These are phyloP conservation scores for Amniculicola lignicola DNA, from an alignment of 495 filamentous ascomycete genomes.

Conservation along the genomic window DNA sequence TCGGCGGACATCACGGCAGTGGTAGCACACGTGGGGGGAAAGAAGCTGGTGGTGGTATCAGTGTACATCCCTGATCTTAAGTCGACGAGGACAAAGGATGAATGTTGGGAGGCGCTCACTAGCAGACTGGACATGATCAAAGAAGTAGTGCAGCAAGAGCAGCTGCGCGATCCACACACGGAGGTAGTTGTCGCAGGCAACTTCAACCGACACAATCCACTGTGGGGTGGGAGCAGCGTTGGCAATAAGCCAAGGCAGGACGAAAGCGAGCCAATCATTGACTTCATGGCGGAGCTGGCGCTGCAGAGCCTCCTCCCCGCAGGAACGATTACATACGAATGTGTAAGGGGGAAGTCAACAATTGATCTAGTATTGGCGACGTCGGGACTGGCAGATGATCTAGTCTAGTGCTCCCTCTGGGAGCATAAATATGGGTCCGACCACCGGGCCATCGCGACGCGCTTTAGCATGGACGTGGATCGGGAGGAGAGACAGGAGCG, in stretches of 20 bases:
- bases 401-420: neutral
- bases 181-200: constrained; percentile 38
- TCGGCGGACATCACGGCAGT: constrained; percentile 16
- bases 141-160: constrained; percentile 4
- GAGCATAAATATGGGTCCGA: neutral
- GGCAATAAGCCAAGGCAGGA: constrained; percentile 32
- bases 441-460: neutral
- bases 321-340: constrained; percentile 1
- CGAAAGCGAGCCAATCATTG: constrained; percentile 42
- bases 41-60: constrained; percentile 8
- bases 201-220: constrained; percentile 43
- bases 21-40: constrained; percentile 4
- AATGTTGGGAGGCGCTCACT: constrained; percentile 13
- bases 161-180: constrained; percentile 16
- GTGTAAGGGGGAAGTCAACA: neutral
- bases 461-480: neutral
- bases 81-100: constrained; percentile 20
- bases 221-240: constrained; percentile 44
- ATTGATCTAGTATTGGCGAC: neutral
- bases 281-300: constrained; percentile 39
- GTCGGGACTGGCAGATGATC: neutral
- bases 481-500: neutral
- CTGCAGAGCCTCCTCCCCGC: constrained; percentile 23
- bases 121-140: constrained; percentile 19
- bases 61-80: neutral